Evolutionary conservation across 371 early-diverging fungal species (phyloP).

Genomic region (Agmasoma carcini): DNA sequence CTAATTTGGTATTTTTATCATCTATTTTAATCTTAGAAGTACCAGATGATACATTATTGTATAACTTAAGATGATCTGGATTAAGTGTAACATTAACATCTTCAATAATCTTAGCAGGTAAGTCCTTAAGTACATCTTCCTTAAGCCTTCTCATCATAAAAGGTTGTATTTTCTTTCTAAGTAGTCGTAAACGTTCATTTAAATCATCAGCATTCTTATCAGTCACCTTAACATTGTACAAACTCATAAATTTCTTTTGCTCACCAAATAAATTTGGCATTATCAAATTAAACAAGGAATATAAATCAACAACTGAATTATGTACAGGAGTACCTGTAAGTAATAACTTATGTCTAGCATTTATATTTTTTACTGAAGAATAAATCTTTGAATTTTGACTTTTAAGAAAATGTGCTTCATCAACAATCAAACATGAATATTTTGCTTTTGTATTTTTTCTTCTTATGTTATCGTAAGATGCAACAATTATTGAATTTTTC

Average conservation of each 20-base stretch:
- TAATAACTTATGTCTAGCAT: slow-evolving; percentile 63
- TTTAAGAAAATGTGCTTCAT: slow-evolving; percentile 96
- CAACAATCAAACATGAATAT: slow-evolving; percentile 88
- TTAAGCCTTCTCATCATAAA: slow-evolving; percentile 88
- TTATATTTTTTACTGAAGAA: slow-evolving; percentile 67
- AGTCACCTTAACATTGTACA: slow-evolving; percentile 59
- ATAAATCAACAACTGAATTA: slow-evolving; percentile 61
- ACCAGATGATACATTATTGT: slow-evolving; percentile 58
- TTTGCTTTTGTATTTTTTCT: slow-evolving; percentile 52
- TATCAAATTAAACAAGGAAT: slow-evolving; percentile 68
- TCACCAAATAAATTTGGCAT: slow-evolving; percentile 68
- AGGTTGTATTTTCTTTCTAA: slow-evolving; percentile 86
- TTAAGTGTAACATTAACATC: slow-evolving; percentile 86
- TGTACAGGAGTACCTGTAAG: slow-evolving; percentile 96
- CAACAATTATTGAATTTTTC: not conserved
- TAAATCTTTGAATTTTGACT: slow-evolving; percentile 82
- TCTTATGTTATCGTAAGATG: slow-evolving; percentile 5
- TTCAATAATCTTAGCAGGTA: slow-evolving; percentile 95
- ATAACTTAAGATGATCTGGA: slow-evolving; percentile 64
- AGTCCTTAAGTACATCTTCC: slow-evolving; percentile 84
- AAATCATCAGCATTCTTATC: slow-evolving; percentile 36
- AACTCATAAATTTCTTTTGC: slow-evolving; percentile 39
- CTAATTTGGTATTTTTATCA: not conserved
- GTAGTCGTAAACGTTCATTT: slow-evolving; percentile 60
- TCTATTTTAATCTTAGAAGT: not conserved